These are phyloP conservation scores for Rhodofomes roseus DNA, from an alignment of 1,284 basidiomycete genomes.

Conservation along the genomic window DNA sequence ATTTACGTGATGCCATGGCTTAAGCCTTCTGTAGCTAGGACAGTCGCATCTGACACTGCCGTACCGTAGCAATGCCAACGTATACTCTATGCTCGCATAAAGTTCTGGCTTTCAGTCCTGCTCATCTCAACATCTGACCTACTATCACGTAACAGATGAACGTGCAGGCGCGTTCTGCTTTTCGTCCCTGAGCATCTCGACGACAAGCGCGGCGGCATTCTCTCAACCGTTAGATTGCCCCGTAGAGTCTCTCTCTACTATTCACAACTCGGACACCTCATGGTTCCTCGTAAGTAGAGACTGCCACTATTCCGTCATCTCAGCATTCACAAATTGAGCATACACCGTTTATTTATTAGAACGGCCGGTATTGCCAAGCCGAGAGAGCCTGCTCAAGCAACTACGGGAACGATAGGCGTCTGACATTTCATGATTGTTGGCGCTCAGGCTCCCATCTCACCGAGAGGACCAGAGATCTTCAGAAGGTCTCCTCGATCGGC, in stretches of 20 bases:
- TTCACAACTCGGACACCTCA: too few species aligned
- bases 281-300: too few species aligned
- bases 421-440: background rate
- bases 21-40: background rate
- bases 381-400: background rate
- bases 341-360: too few species aligned
- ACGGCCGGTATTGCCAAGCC: too few species aligned
- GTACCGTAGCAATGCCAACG: background rate
- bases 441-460: background rate
- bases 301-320: too few species aligned
- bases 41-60: background rate
- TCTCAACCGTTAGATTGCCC: too few species aligned
- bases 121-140: background rate
- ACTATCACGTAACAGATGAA: too few species aligned
- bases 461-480: background rate
- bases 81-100: background rate
- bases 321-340: too few species aligned
- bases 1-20: background rate
- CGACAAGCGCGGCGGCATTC: too few species aligned
- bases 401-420: background rate
- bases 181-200: too few species aligned
- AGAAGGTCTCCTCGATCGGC: conserved; percentile 2
- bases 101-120: background rate
- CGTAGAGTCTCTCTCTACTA: too few species aligned
- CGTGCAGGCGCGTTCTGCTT: too few species aligned